These are phyloP conservation scores for Vanrija sp. DNA, from an alignment of 1,284 basidiomycete genomes.

Conservation along the genomic window DNA sequence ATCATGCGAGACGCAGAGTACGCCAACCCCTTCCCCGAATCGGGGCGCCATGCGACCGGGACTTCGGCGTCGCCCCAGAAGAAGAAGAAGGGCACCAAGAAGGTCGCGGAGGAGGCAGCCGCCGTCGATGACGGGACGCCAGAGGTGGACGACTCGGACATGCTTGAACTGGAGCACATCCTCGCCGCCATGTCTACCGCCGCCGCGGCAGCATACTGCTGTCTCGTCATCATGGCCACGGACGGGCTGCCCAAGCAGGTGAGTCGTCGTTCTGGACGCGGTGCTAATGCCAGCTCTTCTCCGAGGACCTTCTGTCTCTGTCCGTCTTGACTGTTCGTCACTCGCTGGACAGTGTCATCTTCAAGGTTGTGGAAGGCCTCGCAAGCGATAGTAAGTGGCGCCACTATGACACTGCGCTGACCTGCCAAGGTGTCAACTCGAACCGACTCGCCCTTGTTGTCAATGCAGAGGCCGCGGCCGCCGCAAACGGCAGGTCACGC, in stretches of 20 bases:
- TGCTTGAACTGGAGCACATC: slow-evolving; percentile 54
- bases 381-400: slow-evolving; percentile 48
- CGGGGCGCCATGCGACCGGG: slow-evolving; percentile 21
- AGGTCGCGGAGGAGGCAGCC: slow-evolving; percentile 34
- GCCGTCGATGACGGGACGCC: slow-evolving; percentile 1
- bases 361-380: slow-evolving; percentile 77
- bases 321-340: slow-evolving; percentile 75
- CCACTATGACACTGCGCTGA: not conserved
- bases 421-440: slow-evolving; percentile 40
- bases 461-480: slow-evolving; percentile 49
- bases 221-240: slow-evolving; percentile 68
- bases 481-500: slow-evolving; percentile 22
- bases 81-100: slow-evolving; percentile 52
- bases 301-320: slow-evolving; percentile 80
- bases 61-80: not conserved
- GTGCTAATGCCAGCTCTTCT: slow-evolving; percentile 62
- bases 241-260: slow-evolving; percentile 81
- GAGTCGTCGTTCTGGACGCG: slow-evolving; percentile 24
- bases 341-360: slow-evolving; percentile 71
- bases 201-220: slow-evolving; percentile 74
- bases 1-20: slow-evolving; percentile 69
- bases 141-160: slow-evolving; percentile 50
- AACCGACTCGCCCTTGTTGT: slow-evolving; percentile 59
- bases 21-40: slow-evolving; percentile 61
- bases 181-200: slow-evolving; percentile 65